A percentile compares a stretch with the other conserved stretches of the same genome.
Evolutionary conservation across 2,329 filamentous ascomycete genomes (phyloP).

Genomic region (Macrophomina pseudophaseolina): DNA sequence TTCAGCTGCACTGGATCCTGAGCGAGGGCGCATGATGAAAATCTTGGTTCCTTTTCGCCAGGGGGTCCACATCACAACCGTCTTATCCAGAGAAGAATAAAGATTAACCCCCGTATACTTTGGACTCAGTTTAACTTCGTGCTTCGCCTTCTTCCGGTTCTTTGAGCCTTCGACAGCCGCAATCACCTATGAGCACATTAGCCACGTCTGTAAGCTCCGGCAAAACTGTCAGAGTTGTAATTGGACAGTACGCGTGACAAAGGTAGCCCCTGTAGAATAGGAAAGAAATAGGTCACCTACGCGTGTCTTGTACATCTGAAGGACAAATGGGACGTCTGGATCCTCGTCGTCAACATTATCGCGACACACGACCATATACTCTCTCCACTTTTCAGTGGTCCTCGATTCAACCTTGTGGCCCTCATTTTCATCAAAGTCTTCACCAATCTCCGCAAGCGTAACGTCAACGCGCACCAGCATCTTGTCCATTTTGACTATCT

Average conservation of each 20-base stretch:
- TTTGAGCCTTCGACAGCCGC: slow-evolving; percentile 61
- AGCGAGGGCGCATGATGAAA: slow-evolving; percentile 66
- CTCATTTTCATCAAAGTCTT: slow-evolving; percentile 68
- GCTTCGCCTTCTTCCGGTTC: slow-evolving; percentile 59
- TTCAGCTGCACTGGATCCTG: slow-evolving; percentile 66
- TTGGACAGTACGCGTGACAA: background rate
- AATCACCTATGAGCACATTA: slow-evolving; percentile 52
- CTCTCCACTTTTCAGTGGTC: slow-evolving; percentile 67
- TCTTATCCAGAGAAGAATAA: slow-evolving; percentile 71
- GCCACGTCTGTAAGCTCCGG: too few relatives aligned
- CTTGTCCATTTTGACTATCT: slow-evolving; percentile 70
- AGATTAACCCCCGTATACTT: slow-evolving; percentile 64
- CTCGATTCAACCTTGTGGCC: slow-evolving; percentile 64
- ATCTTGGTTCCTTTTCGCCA: slow-evolving; percentile 61
- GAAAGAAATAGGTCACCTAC: slow-evolving; percentile 35
- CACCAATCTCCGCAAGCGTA: slow-evolving; percentile 57
- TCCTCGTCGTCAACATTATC: slow-evolving; percentile 58
- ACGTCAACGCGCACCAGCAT: slow-evolving; percentile 70
- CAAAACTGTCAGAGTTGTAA: background rate
- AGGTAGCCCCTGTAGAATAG: too few relatives aligned
- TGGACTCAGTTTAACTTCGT: slow-evolving; percentile 62
- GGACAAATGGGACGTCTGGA: slow-evolving; percentile 53
- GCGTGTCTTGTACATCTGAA: slow-evolving; percentile 67
- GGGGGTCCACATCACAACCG: slow-evolving; percentile 66
- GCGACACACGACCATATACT: slow-evolving; percentile 67